Base-by-base conservation (phyloP, 305 asterid genomes). In the Salvia sclarea region DNA sequence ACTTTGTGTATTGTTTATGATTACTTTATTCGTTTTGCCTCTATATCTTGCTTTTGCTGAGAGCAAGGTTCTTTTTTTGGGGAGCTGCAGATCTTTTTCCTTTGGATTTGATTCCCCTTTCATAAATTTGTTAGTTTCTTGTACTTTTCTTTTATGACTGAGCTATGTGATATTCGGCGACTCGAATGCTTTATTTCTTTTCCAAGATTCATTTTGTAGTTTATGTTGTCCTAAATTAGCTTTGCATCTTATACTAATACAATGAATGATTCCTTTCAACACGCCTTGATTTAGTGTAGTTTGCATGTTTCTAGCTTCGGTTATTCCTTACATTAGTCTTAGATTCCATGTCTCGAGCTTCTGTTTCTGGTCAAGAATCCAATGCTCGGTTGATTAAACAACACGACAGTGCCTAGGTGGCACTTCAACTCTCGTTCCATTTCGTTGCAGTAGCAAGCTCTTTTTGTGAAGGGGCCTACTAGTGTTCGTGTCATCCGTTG, bases 101-200 rank as follows among this genome's bases (percentile, higher is more conserved):
- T 73, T 30, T 61, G 66, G 68, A 70, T 76, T 79, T 82, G 77
- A 76, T 83, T 87, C 87, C 74, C 78, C 78, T 83, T 74, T 11
- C 5, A 38, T 52, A 58, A 40, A 54, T 77, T 77, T 73, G 66
- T 71, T 75, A 35, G 76, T 54, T 78, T 83, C 66, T 76, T 54
- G 68, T 78, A 64, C 79, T 69, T 83, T 82, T 59, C 64, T 74
- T 72, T 57, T 58, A 64, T 13, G 72, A 50, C 74, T 68, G 67
- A 59, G 70, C 78, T 72, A 33, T 21, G 6, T 25, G 45, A 50
- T 67, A 74, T 58, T 57, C 50, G 73, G 68, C 38, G 60, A 66
- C 59, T 68, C 48, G 38, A 28, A 17, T 55, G 76, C 89, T 81
- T 85, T 90, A 87, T 77, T 70, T 87, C 5, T 72, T 38, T 72